Base-by-base conservation (phyloP, 2,329 filamentous ascomycete genomes). In the Aureobasidium sp. region DNA sequence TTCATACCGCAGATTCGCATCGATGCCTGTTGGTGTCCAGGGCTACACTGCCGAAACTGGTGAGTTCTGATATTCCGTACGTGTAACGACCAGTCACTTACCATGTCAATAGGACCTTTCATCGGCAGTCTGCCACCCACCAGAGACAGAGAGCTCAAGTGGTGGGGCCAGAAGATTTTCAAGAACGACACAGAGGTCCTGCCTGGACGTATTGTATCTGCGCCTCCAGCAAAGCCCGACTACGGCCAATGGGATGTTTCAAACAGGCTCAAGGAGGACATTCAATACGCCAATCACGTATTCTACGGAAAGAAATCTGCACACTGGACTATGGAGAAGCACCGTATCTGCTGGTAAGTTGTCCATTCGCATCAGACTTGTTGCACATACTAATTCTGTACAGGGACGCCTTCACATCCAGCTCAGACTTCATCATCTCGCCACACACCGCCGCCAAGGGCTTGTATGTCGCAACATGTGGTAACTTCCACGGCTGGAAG, bases 331-430 rank as follows among this genome's bases (percentile, higher is more conserved):
- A 79, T 85, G 71, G 80, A 81, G 61, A 82, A 85, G 68, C 81
- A 86, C 68, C 79, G 85, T 6, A 83, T 88, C 63, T 88, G 85
- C 78, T 88, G 85, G 85, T 87, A 71, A 71, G 81, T 74, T 5
- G 17, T 24, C 19, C n/a, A 22, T 3, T 15, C 47, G 2, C n/a
- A 8, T 9, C 5, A 33, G n/a, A 31, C 19, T 61, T 50, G 37
- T 65, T 59, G 64, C 60, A 59, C 11, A 31, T 17, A 44, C 39
- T 64, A 15, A 64, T 37, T 17, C 15, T 39, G 7, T 45, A 5
- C 60, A 87, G 85, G 85, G 85, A 88, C 65, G 85, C 84, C 11
- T 82, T 87, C 67, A 85, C 84, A 0, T 79, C 82, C 2, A 83
- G 76, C 68, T 77, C 78, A 24, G 84, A 78, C 67, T 78, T 78